Percentiles rank a stretch among this genome's conserved stretches.
phyloP scores from a whole-genome alignment of 1,284 basidiomycete species.

The Ceratobasidium sp. region DNA sequence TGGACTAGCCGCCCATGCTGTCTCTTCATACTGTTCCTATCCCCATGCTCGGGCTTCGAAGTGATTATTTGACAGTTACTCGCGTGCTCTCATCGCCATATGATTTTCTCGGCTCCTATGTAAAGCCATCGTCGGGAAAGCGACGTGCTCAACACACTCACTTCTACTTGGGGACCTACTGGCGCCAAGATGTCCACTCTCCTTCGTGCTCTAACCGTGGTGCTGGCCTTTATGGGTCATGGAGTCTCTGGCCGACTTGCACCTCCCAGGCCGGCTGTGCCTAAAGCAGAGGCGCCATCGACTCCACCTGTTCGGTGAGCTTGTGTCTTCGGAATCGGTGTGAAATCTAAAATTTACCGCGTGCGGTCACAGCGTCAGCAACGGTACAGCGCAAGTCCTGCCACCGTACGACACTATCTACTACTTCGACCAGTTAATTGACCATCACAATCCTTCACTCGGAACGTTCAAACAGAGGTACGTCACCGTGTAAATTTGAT shows the following conservation, averaged over 20 bases:
- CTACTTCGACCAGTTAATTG: conserved; percentile 77
- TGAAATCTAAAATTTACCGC: not conserved
- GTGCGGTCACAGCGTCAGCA: not conserved
- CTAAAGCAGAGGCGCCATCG: conserved; percentile 29
- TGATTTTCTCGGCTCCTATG: conserved; percentile 19
- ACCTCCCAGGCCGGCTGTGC: conserved; percentile 27
- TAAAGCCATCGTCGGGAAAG: conserved; percentile 4
- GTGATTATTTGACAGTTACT: not conserved
- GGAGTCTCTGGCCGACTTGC: conserved; percentile 10
- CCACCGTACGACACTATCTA: conserved; percentile 65
- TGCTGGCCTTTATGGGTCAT: conserved; percentile 19
- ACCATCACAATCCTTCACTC: conserved; percentile 75
- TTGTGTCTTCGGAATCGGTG: not conserved
- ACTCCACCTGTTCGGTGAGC: conserved; percentile 28
- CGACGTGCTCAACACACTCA: not conserved
- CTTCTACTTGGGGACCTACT: not conserved
- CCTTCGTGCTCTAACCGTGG: not conserved
- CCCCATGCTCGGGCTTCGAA: not conserved
- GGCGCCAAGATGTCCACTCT: conserved; percentile 11
- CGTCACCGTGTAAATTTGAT: conserved; percentile 25
- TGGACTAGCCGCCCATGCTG: conserved; percentile 13
- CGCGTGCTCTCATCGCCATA: conserved; percentile 9
- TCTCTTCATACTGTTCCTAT: not conserved
- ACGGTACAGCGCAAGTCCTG: conserved; percentile 36
- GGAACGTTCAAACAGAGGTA: conserved; percentile 84